Evolutionary conservation across 257 asterid genomes (phyloP).

Genomic region (Solanum piurae): DNA sequence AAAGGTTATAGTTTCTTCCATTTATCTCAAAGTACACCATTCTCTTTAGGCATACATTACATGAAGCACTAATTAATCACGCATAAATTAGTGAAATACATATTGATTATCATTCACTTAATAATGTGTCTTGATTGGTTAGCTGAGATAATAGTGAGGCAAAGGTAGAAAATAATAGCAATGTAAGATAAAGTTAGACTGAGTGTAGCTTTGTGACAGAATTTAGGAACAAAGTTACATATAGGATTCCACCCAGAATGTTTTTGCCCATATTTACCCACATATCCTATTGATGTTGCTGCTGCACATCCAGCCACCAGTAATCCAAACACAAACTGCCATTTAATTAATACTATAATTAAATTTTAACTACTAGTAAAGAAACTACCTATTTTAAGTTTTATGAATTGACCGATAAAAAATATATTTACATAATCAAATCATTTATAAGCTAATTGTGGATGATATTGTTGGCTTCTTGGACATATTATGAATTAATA

Average conservation of each 20-base stretch:
- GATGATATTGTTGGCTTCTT: background rate
- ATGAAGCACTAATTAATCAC: background rate
- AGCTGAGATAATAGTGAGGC: slow-evolving; percentile 39
- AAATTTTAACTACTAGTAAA: background rate
- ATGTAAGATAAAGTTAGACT: slow-evolving; percentile 27
- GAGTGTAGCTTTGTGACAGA: slow-evolving; percentile 25
- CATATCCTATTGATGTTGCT: slow-evolving; percentile 47
- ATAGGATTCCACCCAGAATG: slow-evolving; percentile 50
- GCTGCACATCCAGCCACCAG: slow-evolving; percentile 54
- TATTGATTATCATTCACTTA: background rate
- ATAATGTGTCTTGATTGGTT: slow-evolving; percentile 26
- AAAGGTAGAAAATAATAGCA: slow-evolving; percentile 16
- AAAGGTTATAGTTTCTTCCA: background rate
- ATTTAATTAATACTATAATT: background rate
- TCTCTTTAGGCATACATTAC: background rate
- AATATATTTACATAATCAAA: background rate
- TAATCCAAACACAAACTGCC: background rate
- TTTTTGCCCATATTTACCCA: slow-evolving; percentile 48
- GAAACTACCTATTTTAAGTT: background rate
- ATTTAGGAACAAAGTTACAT: slow-evolving; percentile 32
- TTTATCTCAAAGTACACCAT: background rate
- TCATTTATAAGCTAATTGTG: background rate
- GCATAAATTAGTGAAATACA: background rate
- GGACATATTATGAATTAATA: background rate
- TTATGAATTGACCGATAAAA: background rate